Conservation (phyloP, 2,329 filamentous ascomycete species). For the Aspergillus jensenii region DNA sequence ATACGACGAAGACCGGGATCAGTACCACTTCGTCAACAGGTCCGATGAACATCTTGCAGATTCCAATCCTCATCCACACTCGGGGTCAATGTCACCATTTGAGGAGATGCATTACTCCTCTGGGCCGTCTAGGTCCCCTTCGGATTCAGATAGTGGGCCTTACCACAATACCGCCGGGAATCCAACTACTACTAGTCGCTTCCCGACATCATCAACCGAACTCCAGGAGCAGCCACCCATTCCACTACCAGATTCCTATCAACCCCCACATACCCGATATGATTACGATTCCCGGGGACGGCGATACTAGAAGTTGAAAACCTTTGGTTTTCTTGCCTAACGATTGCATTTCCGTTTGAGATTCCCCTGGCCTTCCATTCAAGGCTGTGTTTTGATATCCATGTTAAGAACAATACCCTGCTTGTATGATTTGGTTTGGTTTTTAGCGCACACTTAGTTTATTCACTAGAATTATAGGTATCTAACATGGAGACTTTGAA, state of each 20-base stretch:
- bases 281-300: constrained; percentile 20
- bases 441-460: not conserved
- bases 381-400: constrained; percentile 14
- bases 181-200: constrained; percentile 3
- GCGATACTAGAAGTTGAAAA: not conserved
- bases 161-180: constrained; percentile 13
- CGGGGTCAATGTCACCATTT: constrained; percentile 20
- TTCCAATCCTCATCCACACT: constrained; percentile 9
- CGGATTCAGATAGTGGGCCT: constrained; percentile 19
- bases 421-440: not conserved
- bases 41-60: constrained; percentile 15
- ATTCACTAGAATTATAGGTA: constrained; percentile 3
- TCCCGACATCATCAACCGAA: constrained; percentile 17
- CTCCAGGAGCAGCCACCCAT: constrained; percentile 32
- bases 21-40: constrained; percentile 12
- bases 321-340: not conserved
- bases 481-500: not conserved
- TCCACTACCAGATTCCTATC: constrained; percentile 31
- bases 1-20: constrained; percentile 18
- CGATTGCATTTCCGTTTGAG: constrained; percentile 6
- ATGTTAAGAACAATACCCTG: constrained; percentile 11
- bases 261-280: constrained; percentile 26
- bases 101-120: constrained; percentile 14
- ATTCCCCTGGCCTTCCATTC: not conserved
- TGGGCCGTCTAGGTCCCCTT: constrained; percentile 14